Conservation (phyloP, 2,329 filamentous ascomycete species). For the Diaporthe ilicicola region DNA sequence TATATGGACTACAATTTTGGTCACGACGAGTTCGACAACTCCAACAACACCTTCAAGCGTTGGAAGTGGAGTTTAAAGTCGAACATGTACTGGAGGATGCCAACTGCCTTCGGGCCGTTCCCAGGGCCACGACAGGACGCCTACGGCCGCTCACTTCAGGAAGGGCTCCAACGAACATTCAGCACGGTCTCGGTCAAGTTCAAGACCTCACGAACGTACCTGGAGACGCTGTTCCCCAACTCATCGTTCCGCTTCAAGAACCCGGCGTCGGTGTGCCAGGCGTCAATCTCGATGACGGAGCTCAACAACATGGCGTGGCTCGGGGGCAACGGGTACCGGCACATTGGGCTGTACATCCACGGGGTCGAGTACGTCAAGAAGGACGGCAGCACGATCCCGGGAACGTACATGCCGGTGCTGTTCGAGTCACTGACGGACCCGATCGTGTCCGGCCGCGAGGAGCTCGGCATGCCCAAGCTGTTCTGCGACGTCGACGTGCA, state of each 20-base stretch:
- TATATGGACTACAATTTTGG: constrained; percentile 62
- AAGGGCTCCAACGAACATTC: constrained; percentile 43
- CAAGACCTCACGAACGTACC: constrained; percentile 57
- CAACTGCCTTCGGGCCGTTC: constrained; percentile 55
- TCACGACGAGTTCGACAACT: constrained; percentile 66
- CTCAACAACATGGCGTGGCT: constrained; percentile 45
- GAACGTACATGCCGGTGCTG: constrained; percentile 60
- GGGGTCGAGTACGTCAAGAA: constrained; percentile 57
- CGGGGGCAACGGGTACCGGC: constrained; percentile 52
- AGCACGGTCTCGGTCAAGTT: constrained; percentile 57
- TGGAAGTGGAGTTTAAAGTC: constrained; percentile 53
- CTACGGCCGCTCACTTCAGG: constrained; percentile 35
- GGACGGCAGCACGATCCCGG: constrained; percentile 52
- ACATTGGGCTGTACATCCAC: constrained; percentile 60
- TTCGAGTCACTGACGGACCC: constrained; percentile 63
- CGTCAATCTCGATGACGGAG: constrained; percentile 48
- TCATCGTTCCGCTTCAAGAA: constrained; percentile 50
- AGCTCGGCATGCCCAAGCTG: constrained; percentile 64
- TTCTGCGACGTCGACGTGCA: constrained; percentile 52
- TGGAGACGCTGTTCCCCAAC: constrained; percentile 57
- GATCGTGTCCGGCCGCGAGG: constrained; percentile 61
- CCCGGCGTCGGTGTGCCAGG: constrained; percentile 53
- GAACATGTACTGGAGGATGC: constrained; percentile 53
- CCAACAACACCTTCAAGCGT: constrained; percentile 57
- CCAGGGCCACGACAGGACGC: constrained; percentile 52